These are phyloP conservation scores for Porodaedalea pini DNA, from an alignment of 1,284 basidiomycete genomes.

Conservation along the genomic window DNA sequence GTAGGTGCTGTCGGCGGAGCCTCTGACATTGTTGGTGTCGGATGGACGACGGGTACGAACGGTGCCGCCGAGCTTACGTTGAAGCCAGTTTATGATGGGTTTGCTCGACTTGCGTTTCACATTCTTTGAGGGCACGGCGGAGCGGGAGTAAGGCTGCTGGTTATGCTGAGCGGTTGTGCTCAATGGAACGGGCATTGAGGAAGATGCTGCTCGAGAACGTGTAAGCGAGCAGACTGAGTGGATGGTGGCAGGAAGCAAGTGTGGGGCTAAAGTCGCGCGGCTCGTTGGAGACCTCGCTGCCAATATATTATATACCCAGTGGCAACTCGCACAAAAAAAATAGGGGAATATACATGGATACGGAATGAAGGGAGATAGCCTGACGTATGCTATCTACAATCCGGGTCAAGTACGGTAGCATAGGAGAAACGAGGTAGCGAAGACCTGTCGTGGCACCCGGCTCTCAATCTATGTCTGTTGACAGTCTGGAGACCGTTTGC, in stretches of 20 bases:
- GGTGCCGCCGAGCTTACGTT: conserved; percentile 76
- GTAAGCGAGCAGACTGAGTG: not conserved
- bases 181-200: conserved; percentile 14
- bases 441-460: too few species aligned
- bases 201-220: not conserved
- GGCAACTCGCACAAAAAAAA: too few species aligned
- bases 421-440: too few species aligned
- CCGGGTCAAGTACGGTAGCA: too few species aligned
- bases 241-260: conserved; percentile 1
- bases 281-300: not conserved
- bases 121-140: conserved; percentile 12
- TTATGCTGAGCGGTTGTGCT: conserved; percentile 11
- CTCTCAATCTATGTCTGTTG: too few species aligned
- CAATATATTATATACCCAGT: too few species aligned
- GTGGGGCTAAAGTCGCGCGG: not conserved
- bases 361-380: too few species aligned
- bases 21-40: conserved; percentile 25
- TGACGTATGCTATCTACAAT: too few species aligned
- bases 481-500: too few species aligned
- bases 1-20: conserved; percentile 6
- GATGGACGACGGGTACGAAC: conserved; percentile 47
- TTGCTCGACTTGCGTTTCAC: conserved; percentile 54
- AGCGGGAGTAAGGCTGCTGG: conserved; percentile 2
- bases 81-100: conserved; percentile 89
- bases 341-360: too few species aligned